Conservation (phyloP, 1,139 yeast genomes). For the Pneumocystis murina region DNA sequence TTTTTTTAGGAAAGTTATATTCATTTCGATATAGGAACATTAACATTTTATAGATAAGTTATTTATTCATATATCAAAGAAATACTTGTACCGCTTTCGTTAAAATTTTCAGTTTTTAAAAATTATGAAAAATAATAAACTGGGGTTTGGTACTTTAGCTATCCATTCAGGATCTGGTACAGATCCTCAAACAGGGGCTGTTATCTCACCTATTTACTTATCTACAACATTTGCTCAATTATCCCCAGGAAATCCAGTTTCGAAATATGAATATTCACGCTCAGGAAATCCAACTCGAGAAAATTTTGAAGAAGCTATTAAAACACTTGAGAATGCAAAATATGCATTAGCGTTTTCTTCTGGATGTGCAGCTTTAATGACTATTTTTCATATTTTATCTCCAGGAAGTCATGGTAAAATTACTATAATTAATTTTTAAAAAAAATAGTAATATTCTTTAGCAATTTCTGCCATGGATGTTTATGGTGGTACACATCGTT, state of each 20-base stretch:
- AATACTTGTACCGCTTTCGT: neutral
- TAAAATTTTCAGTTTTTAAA: neutral
- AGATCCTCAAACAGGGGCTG: slow-evolving; percentile 72
- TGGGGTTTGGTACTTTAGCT: slow-evolving; percentile 29
- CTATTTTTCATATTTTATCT: slow-evolving; percentile 55
- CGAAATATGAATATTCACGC: slow-evolving; percentile 72
- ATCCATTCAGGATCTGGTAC: slow-evolving; percentile 71
- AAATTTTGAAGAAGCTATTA: slow-evolving; percentile 65
- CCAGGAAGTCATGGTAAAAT: slow-evolving; percentile 44
- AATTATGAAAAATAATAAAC: neutral
- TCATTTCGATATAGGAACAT: neutral
- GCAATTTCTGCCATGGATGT: slow-evolving; percentile 56
- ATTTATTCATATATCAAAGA: too few relatives aligned
- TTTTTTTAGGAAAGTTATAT: neutral
- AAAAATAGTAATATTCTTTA: neutral
- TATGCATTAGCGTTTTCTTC: slow-evolving; percentile 69
- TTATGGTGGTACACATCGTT: slow-evolving; percentile 87
- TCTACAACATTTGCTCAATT: slow-evolving; percentile 78
- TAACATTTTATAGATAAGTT: neutral
- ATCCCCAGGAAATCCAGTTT: slow-evolving; percentile 63
- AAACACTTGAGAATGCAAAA: slow-evolving; percentile 63
- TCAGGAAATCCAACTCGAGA: slow-evolving; percentile 82
- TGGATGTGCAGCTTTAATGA: slow-evolving; percentile 78
- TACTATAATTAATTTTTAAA: slow-evolving; percentile 22
- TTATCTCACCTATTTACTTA: slow-evolving; percentile 68